Percentiles rank a stretch among this genome's conserved stretches.
phyloP scores from a whole-genome alignment of 495 filamentous ascomycete genomes.

The Penicillium ochrochloron region DNA sequence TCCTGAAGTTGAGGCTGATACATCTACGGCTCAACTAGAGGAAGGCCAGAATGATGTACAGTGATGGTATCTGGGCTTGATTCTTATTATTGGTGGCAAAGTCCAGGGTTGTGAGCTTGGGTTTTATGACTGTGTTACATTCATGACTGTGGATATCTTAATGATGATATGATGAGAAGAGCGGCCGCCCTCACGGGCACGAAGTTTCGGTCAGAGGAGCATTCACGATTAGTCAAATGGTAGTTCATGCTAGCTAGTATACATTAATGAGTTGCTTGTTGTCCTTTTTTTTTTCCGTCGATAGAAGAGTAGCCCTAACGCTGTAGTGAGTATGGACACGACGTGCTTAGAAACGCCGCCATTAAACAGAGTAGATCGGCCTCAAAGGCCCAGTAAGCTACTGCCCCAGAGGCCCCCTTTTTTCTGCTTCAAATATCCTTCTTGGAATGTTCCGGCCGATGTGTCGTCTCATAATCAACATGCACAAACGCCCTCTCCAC shows the following conservation, averaged over 20 bases:
- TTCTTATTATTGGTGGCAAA: background rate
- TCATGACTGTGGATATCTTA: background rate
- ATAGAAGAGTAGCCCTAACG: too few relatives aligned
- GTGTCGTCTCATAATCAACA: slow-evolving; percentile 11
- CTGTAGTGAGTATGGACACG: too few relatives aligned
- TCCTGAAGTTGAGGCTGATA: background rate
- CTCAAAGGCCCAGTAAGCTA: background rate
- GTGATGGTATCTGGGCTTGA: background rate
- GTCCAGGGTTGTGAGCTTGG: background rate
- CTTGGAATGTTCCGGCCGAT: slow-evolving; percentile 4
- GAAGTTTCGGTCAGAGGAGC: too few relatives aligned
- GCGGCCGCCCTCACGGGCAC: too few relatives aligned
- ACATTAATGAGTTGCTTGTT: too few relatives aligned
- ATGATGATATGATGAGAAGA: background rate
- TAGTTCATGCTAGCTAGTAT: background rate
- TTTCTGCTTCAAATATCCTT: background rate
- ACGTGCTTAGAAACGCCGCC: too few relatives aligned
- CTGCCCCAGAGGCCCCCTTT: background rate
- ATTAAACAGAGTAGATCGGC: too few relatives aligned
- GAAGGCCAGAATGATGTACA: background rate
- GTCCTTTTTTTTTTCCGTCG: too few relatives aligned
- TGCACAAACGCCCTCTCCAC: slow-evolving; percentile 16
- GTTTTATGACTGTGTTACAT: background rate
- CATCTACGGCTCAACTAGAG: background rate
- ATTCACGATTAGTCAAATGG: too few relatives aligned